Conservation (phyloP, 2,329 filamentous ascomycete genomes). For the Metarhizium guizhouense region DNA sequence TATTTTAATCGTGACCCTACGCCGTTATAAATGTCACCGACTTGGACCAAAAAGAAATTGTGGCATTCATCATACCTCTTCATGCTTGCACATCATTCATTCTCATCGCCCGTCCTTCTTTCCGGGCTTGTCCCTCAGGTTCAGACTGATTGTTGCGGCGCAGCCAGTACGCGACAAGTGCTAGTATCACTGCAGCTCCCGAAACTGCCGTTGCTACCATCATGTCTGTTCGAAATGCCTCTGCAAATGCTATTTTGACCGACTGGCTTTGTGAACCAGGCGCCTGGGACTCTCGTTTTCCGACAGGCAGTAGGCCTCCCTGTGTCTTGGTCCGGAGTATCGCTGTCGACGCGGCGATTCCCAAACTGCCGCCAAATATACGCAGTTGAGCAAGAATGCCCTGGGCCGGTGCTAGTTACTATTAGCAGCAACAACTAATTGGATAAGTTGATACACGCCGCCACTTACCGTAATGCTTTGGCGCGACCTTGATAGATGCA, state of each 20-base stretch:
- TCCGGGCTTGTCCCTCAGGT: background rate
- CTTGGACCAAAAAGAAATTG: too few relatives aligned
- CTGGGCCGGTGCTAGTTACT: conserved; percentile 36
- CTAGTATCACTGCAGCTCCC: conserved; percentile 28
- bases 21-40: too few relatives aligned
- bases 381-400: conserved; percentile 42
- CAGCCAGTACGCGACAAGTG: conserved; percentile 14
- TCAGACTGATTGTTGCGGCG: background rate
- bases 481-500: conserved; percentile 30
- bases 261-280: conserved; percentile 20
- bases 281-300: conserved; percentile 15
- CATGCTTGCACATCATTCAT: background rate
- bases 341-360: conserved; percentile 43
- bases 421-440: conserved; percentile 7
- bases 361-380: conserved; percentile 44
- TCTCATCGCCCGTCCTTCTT: background rate
- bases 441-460: background rate
- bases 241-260: conserved; percentile 27
- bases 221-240: conserved; percentile 39
- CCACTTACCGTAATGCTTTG: conserved; percentile 35
- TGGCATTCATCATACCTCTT: background rate
- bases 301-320: background rate
- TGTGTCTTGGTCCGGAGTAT: conserved; percentile 27
- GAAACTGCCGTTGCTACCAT: conserved; percentile 32
- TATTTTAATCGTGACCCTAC: too few relatives aligned